Conservation (phyloP, 495 filamentous ascomycete species). For the Podospora tetraspora region DNA sequence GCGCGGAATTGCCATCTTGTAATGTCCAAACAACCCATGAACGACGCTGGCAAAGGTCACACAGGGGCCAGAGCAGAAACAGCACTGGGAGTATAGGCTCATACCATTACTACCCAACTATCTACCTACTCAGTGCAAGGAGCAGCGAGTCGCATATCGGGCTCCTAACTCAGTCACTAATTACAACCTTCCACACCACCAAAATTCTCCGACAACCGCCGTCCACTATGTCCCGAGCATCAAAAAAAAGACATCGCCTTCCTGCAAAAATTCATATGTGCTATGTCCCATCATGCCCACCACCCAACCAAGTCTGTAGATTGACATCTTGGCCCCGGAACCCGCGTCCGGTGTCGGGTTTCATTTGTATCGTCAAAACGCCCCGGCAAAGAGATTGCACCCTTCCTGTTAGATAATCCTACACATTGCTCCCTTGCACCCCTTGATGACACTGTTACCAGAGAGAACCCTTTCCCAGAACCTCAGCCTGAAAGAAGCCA, state of each 20-base stretch:
- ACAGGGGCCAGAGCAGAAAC: background rate
- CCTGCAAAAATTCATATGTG: slow-evolving; percentile 31
- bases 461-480: background rate
- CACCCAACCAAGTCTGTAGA: slow-evolving; percentile 19
- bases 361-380: slow-evolving; percentile 40
- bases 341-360: slow-evolving; percentile 22
- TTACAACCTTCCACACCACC: background rate
- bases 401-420: slow-evolving; percentile 22
- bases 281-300: slow-evolving; percentile 23
- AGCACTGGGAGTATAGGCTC: background rate
- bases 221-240: slow-evolving; percentile 38
- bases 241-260: slow-evolving; percentile 29
- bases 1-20: background rate
- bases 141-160: background rate
- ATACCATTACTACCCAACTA: slow-evolving; percentile 12
- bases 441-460: background rate
- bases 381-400: slow-evolving; percentile 18
- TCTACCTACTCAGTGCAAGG: slow-evolving; percentile 9
- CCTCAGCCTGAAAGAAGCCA: background rate
- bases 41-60: background rate
- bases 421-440: slow-evolving; percentile 9
- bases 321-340: slow-evolving; percentile 21
- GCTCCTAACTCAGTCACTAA: background rate
- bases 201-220: background rate
- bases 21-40: background rate